Evolutionary conservation across 2,329 filamentous ascomycete species (phyloP).

Genomic region (Diatrype stigma): DNA sequence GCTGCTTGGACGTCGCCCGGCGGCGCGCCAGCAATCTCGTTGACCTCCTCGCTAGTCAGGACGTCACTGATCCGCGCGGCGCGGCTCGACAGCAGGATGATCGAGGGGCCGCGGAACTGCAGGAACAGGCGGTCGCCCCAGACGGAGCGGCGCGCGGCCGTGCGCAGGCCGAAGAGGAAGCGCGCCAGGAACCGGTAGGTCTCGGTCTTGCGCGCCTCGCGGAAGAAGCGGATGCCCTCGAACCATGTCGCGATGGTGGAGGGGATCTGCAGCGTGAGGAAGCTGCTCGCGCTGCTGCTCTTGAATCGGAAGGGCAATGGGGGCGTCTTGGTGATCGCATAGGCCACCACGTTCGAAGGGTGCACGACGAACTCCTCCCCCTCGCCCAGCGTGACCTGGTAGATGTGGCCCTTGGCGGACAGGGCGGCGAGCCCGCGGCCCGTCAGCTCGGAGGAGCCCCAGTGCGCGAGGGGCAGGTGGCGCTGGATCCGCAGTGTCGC

Average conservation of each 20-base stretch:
- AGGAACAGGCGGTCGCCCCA: slow-evolving; percentile 94
- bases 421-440: slow-evolving; percentile 84
- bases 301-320: slow-evolving; percentile 86
- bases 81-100: slow-evolving; percentile 84
- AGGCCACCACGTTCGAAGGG: slow-evolving; percentile 87
- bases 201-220: slow-evolving; percentile 64
- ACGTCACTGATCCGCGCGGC: slow-evolving; percentile 74
- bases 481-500: slow-evolving; percentile 73
- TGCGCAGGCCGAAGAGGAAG: slow-evolving; percentile 66
- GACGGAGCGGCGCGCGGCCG: slow-evolving; percentile 73
- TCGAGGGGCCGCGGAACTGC: slow-evolving; percentile 81
- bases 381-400: slow-evolving; percentile 73
- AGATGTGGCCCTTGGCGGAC: slow-evolving; percentile 82
- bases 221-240: slow-evolving; percentile 68
- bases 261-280: slow-evolving; percentile 78
- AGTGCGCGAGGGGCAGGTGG: slow-evolving; percentile 74
- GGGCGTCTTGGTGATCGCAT: slow-evolving; percentile 68
- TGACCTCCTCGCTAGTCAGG: slow-evolving; percentile 72
- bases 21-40: slow-evolving; percentile 82
- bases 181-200: slow-evolving; percentile 67
- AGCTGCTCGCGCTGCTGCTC: slow-evolving; percentile 65
- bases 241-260: slow-evolving; percentile 60
- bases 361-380: slow-evolving; percentile 91
- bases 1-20: slow-evolving; percentile 65
- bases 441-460: slow-evolving; percentile 86